Base-by-base conservation (phyloP, 768 basidiomycete species). In the Russula foetens region DNA sequence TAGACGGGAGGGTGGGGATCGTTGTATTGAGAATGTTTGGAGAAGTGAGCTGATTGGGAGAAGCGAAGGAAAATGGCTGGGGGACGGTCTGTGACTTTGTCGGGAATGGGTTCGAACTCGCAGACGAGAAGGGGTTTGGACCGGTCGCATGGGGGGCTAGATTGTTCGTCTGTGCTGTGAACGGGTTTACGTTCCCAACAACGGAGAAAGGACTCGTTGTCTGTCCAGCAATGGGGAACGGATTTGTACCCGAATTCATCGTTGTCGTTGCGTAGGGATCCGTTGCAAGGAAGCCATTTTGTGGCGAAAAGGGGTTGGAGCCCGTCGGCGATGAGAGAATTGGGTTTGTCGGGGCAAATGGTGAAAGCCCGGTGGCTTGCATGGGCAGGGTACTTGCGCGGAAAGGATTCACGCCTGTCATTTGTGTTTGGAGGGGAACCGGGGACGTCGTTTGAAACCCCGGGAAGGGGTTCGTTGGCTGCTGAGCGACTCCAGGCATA, bases 341-440 rank as follows among this genome's bases (percentile, higher is more conserved):
- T 14, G 64, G 52, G 43, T 38, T 58, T 19, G 26, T 26, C 9
- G 59, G 61, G 26, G 52, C 44, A 12, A 66, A 62, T 17, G 68
- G 64, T 21, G 59, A 63, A 26, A 62, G 7, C n/a, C 63, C 58
- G 0, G 55, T 53, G n/a, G 64, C 48, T 44, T 64, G 62, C 23
- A 62, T 67, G 23, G 67, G 65, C 19, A 64, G 60, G 79, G 85
- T 81, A 66, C 82, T 89, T 71, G 91, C 90, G 35, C 92, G 78
- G 78, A 95, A 95, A 9, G 91, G 92, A 72, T 93, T 94, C 45
- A 77, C 66, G 23, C 75, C 71, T 14, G 74, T 70, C 57, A 69
- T 57, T 56, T 86, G 83, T 19, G 85, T 79, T 68, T 79, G 81
- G 53, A 76, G 56, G 66, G 74, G 66, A 45, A 66, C 66, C 12